These are phyloP conservation scores for Chaetomiaceae sp. DNA, from an alignment of 2,329 filamentous ascomycete species.

Conservation along the genomic window DNA sequence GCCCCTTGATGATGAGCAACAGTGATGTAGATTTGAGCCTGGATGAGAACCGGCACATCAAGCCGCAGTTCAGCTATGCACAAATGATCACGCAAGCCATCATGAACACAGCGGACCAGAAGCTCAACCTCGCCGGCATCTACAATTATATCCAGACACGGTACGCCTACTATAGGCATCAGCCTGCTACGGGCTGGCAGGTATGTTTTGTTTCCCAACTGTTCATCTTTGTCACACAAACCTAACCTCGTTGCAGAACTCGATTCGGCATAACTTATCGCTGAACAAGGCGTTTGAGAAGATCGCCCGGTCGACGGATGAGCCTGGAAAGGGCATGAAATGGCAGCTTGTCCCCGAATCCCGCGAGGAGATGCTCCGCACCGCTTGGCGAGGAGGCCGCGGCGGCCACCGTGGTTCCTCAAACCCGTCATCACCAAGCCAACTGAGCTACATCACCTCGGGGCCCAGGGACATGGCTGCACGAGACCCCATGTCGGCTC, in stretches of 20 bases:
- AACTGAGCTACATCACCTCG: slow-evolving; percentile 58
- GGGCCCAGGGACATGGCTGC: slow-evolving; percentile 53
- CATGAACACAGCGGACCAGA: slow-evolving; percentile 77
- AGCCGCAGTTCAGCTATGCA: slow-evolving; percentile 93
- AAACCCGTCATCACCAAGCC: slow-evolving; percentile 63
- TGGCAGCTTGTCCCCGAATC: slow-evolving; percentile 88
- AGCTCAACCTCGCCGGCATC: slow-evolving; percentile 85
- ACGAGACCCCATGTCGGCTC: slow-evolving; percentile 47
- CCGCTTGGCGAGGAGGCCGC: slow-evolving; percentile 57
- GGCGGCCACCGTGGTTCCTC: slow-evolving; percentile 65
- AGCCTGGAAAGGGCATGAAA: slow-evolving; percentile 98
- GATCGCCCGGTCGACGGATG: slow-evolving; percentile 84
- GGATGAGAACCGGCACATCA: slow-evolving; percentile 83
- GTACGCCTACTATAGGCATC: slow-evolving; percentile 90
- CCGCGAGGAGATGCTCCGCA: slow-evolving; percentile 82
- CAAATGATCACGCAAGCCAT: slow-evolving; percentile 97
- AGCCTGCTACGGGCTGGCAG: slow-evolving; percentile 79
- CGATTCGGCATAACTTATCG: slow-evolving; percentile 92
- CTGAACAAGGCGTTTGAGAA: slow-evolving; percentile 94
- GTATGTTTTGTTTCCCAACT: slow-evolving; percentile 42
- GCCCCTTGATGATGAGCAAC: slow-evolving; percentile 42
- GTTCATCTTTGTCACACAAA: neutral
- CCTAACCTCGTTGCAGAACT: slow-evolving; percentile 60
- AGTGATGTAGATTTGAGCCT: slow-evolving; percentile 70
- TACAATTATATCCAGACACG: slow-evolving; percentile 88